phyloP scores from a whole-genome alignment of 306 rosid species.

The Styphnolobium japonicum region DNA sequence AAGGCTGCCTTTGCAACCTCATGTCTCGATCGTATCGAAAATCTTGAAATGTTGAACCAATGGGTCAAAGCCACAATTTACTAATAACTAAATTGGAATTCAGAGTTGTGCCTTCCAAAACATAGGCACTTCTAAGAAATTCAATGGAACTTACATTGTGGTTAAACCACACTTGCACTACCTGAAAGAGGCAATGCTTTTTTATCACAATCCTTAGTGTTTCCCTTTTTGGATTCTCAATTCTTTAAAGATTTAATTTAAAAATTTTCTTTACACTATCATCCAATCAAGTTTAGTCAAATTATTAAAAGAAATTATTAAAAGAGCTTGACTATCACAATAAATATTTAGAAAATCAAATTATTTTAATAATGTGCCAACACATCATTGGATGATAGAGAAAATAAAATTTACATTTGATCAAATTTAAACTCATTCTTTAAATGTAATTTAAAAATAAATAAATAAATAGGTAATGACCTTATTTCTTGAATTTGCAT shows the following conservation, averaged over 20 bases:
- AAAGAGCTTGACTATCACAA: too few species aligned
- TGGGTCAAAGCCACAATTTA: neutral
- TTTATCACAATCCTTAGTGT: too few species aligned
- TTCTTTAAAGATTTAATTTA: too few species aligned
- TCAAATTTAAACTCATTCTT: too few species aligned
- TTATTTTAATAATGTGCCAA: too few species aligned
- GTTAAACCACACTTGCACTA: conserved; percentile 41
- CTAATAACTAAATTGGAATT: neutral
- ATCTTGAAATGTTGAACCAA: neutral
- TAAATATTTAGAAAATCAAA: too few species aligned
- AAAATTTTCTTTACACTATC: too few species aligned
- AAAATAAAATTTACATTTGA: too few species aligned
- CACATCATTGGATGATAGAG: too few species aligned
- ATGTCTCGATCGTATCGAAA: neutral
- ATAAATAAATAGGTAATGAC: conserved; percentile 27
- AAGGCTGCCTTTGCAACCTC: neutral
- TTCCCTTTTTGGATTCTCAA: conserved; percentile 18
- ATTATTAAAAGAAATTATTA: too few species aligned
- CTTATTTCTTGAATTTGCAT: conserved; percentile 32
- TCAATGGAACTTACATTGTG: conserved; percentile 28
- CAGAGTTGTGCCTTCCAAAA: neutral
- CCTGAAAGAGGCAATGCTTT: too few species aligned
- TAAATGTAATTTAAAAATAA: neutral
- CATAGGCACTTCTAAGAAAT: conserved; percentile 28
- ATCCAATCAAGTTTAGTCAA: too few species aligned